phyloP scores from a whole-genome alignment of 2,329 filamentous ascomycete genomes.

The Colletotrichum cereale region DNA sequence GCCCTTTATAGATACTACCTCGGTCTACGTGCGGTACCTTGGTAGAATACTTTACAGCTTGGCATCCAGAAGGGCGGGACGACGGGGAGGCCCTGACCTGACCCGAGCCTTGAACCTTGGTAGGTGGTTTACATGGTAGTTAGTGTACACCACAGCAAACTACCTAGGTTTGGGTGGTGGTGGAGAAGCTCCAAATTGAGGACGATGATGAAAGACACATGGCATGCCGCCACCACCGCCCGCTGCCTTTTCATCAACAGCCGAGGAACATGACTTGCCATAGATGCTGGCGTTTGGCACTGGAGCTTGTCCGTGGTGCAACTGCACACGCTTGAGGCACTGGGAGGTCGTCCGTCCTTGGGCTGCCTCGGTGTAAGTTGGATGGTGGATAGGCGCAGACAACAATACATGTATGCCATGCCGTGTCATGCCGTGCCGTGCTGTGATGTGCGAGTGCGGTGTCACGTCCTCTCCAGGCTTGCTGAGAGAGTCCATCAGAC shows the following conservation, averaged over 20 bases:
- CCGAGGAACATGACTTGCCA: conserved; percentile 27
- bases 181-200: conserved; percentile 30
- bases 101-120: conserved; percentile 20
- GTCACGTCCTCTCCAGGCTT: background rate
- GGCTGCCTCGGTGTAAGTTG: conserved; percentile 35
- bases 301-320: conserved; percentile 20
- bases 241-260: conserved; percentile 6
- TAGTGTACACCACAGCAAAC: background rate
- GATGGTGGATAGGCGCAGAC: background rate
- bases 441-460: conserved; percentile 13
- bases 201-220: conserved; percentile 7
- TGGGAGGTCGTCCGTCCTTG: background rate
- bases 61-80: conserved; percentile 19
- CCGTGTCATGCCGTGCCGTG: conserved; percentile 3
- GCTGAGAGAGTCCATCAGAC: background rate
- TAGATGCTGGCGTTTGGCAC: background rate
- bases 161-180: conserved; percentile 8
- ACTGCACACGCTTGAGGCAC: conserved; percentile 6
- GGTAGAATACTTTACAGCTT: background rate
- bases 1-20: no score
- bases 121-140: no score
- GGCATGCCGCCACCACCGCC: background rate
- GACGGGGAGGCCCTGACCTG: background rate
- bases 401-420: background rate
- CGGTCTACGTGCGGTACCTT: no score